Percentiles rank a stretch among this genome's conserved stretches.
Evolutionary conservation across 163 green algal genomes (phyloP).

Genomic region (Trebouxiophyceae sp.): DNA sequence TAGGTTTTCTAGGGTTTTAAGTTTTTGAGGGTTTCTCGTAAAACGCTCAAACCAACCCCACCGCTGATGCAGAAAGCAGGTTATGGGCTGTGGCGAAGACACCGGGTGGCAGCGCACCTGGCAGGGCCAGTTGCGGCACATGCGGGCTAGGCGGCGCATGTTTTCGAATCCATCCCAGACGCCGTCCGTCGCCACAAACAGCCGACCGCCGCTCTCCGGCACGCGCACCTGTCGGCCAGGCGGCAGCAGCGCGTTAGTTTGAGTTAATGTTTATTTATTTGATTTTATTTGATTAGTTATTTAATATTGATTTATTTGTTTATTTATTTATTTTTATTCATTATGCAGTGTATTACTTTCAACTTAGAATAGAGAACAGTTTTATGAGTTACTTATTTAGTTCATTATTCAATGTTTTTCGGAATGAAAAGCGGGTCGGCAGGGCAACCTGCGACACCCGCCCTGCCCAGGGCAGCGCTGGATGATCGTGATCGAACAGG

Average conservation of each 20-base stretch:
- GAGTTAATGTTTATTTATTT: neutral
- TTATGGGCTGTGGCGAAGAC: neutral
- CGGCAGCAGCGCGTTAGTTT: neutral
- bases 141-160: constrained; percentile 17
- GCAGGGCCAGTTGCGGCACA: constrained; percentile 18
- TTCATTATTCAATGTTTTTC: no score
- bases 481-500: no score
- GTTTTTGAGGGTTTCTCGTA: neutral
- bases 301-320: no score
- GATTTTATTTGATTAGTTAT: no score
- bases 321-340: no score
- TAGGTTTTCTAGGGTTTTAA: no score
- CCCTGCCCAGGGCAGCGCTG: no score
- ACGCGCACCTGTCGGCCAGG: constrained; percentile 25
- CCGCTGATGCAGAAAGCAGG: neutral
- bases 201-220: constrained; percentile 27
- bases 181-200: constrained; percentile 45
- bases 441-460: no score
- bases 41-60: neutral
- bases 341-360: no score
- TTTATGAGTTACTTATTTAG: no score
- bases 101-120: constrained; percentile 1
- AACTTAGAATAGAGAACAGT: no score
- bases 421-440: no score
- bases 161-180: constrained; percentile 48